These are phyloP conservation scores for Aspergillus sp. DNA, from an alignment of 2,329 filamentous ascomycete species.

Conservation along the genomic window DNA sequence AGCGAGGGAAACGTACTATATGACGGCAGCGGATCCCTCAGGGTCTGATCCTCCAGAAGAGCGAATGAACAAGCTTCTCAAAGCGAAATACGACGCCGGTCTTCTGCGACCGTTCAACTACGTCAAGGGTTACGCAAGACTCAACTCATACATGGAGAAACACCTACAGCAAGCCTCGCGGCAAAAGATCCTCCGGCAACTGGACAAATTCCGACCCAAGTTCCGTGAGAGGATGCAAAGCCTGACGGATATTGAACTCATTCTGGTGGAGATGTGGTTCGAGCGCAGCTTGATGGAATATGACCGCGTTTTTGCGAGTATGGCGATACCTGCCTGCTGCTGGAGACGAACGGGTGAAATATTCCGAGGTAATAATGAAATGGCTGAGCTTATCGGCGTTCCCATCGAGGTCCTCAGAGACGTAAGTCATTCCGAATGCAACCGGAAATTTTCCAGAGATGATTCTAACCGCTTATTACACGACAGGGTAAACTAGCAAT, in stretches of 20 bases:
- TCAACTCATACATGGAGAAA: slow-evolving; percentile 88
- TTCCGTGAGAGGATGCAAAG: slow-evolving; percentile 93
- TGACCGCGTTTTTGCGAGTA: slow-evolving; percentile 95
- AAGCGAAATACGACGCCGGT: slow-evolving; percentile 94
- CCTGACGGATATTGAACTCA: slow-evolving; percentile 88
- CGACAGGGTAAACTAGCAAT: slow-evolving; percentile 84
- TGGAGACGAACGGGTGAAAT: slow-evolving; percentile 97
- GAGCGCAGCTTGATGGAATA: slow-evolving; percentile 96
- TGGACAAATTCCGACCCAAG: slow-evolving; percentile 91
- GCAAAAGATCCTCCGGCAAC: slow-evolving; percentile 85
- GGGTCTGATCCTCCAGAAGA: slow-evolving; percentile 85
- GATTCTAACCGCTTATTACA: slow-evolving; percentile 5
- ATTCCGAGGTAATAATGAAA: slow-evolving; percentile 95
- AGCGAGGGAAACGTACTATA: slow-evolving; percentile 80
- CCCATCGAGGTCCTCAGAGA: slow-evolving; percentile 88
- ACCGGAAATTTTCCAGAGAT: not conserved
- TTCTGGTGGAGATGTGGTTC: slow-evolving; percentile 99
- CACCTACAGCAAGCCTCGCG: slow-evolving; percentile 80
- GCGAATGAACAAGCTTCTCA: slow-evolving; percentile 89
- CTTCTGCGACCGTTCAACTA: slow-evolving; percentile 97
- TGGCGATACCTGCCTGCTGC: slow-evolving; percentile 97
- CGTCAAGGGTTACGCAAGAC: slow-evolving; percentile 87
- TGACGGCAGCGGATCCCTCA: slow-evolving; percentile 92
- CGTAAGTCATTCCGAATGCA: slow-evolving; percentile 55
- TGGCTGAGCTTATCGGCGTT: slow-evolving; percentile 93